phyloP scores from a whole-genome alignment of 2,329 filamentous ascomycete species.

The Xylaria sp. region DNA sequence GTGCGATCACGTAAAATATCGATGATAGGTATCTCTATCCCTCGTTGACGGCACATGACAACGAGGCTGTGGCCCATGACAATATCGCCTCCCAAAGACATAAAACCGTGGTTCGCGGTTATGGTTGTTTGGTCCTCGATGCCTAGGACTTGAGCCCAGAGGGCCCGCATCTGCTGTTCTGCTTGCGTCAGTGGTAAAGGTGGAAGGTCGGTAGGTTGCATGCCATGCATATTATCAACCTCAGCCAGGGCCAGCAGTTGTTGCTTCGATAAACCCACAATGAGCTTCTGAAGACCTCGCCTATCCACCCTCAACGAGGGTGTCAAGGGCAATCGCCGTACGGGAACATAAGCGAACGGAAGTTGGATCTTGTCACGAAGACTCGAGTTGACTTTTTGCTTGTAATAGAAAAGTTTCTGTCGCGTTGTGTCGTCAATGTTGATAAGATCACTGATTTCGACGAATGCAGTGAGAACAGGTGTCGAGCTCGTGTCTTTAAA shows the following conservation, averaged over 20 bases:
- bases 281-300: slow-evolving; percentile 58
- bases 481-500: slow-evolving; percentile 54
- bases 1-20: slow-evolving; percentile 55
- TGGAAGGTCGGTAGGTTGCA: slow-evolving; percentile 53
- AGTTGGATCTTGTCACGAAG: slow-evolving; percentile 55
- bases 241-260: slow-evolving; percentile 56
- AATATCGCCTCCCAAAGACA: slow-evolving; percentile 58
- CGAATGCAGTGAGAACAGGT: slow-evolving; percentile 58
- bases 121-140: slow-evolving; percentile 53
- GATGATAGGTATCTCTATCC: slow-evolving; percentile 54
- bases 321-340: slow-evolving; percentile 60
- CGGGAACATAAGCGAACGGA: slow-evolving; percentile 60
- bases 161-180: slow-evolving; percentile 58
- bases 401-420: slow-evolving; percentile 56
- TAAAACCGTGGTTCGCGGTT: slow-evolving; percentile 56
- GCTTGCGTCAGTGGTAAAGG: slow-evolving; percentile 59
- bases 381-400: slow-evolving; percentile 56
- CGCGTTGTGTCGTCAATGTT: slow-evolving; percentile 53
- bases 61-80: slow-evolving; percentile 58
- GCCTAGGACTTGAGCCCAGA: slow-evolving; percentile 59
- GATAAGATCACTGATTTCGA: slow-evolving; percentile 58
- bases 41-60: slow-evolving; percentile 55
- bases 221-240: slow-evolving; percentile 51
- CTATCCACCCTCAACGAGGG: slow-evolving; percentile 62
- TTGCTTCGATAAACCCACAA: slow-evolving; percentile 54